Evolutionary conservation across 2,329 filamentous ascomycete species (phyloP), one percentile per base, ranked within the genome.

Genomic region (Emergomyces orientalis): DNA sequence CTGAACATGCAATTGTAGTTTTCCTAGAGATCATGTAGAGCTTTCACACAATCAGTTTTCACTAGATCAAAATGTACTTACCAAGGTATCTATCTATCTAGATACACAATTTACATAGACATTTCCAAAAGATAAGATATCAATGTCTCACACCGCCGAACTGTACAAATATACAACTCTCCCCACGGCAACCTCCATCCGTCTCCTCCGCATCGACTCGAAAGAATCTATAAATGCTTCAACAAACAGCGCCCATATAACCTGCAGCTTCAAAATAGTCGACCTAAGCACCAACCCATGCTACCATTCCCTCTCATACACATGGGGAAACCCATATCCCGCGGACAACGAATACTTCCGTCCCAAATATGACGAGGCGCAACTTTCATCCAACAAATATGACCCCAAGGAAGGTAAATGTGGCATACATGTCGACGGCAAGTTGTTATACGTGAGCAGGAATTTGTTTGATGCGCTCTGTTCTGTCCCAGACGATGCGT

Each of bases 301-400:
- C 19, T 66, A 62, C 37, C 61, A 65, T 30, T 49, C 63, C 5
- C 55, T 66, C 14, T 66, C 65, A 47, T 66, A 66, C 58, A 62
- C 60, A 27, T 66, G 65, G 65, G 62, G 62, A 11, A 61, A 62
- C 57, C 63, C 63, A 32, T 51, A 58, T 30, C 56, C 49, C 17
- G 54, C 60, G 9, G 56, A 57, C 19, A 49, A 62, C 13, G 54
- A 61, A 27, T 63, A 61, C 56, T 57, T 60, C 47, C 49, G 47
- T 30, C 43, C 59, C 11, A 52, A 51, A 34, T 60, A 60, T 19
- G 62, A 52, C 17, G 41, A 60, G 19, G 41, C 25, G n/a, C 41
- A 49, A 27, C 1, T 39, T 14, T 58, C 32, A 25, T 51, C 25
- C 34, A 30, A 17, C 25, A 19, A 39, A 52, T 62, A 64, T 37